phyloP scores from a whole-genome alignment of 768 basidiomycete species.

The Pulveroboletus sp. region DNA sequence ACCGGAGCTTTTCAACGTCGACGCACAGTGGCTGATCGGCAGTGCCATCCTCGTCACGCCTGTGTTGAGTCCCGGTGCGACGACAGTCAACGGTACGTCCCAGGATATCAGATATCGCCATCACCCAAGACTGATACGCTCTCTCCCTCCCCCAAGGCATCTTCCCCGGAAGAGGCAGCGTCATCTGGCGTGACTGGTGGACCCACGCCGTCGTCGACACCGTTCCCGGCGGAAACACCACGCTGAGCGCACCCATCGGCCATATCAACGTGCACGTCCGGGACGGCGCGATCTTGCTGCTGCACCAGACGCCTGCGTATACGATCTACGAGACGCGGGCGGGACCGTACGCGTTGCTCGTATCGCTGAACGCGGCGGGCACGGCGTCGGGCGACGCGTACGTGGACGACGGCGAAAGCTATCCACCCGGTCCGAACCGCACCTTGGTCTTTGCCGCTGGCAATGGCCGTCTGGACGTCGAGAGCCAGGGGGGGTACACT shows the following conservation, averaged over 20 bases:
- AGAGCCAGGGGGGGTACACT: slow-evolving; percentile 25
- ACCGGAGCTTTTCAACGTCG: slow-evolving; percentile 58
- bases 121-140: no score
- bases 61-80: no score
- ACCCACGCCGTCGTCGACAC: no score
- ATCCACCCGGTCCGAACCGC: background rate
- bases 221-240: slow-evolving; percentile 39
- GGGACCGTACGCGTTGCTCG: slow-evolving; percentile 60
- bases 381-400: slow-evolving; percentile 59
- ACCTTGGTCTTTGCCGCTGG: background rate
- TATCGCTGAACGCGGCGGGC: slow-evolving; percentile 48
- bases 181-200: no score
- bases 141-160: no score
- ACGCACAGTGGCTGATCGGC: slow-evolving; percentile 42
- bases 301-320: slow-evolving; percentile 62
- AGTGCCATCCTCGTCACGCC: no score
- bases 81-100: no score
- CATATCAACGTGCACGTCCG: slow-evolving; percentile 78
- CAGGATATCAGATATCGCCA: no score
- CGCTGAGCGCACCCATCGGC: slow-evolving; percentile 64
- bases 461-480: slow-evolving; percentile 31
- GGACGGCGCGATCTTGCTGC: slow-evolving; percentile 61
- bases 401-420: slow-evolving; percentile 64
- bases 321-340: slow-evolving; percentile 65
- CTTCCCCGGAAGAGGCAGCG: slow-evolving; percentile 36